These are phyloP conservation scores for Carex scoparia DNA, from an alignment of 176 grass and related monocot species.

Conservation along the genomic window DNA sequence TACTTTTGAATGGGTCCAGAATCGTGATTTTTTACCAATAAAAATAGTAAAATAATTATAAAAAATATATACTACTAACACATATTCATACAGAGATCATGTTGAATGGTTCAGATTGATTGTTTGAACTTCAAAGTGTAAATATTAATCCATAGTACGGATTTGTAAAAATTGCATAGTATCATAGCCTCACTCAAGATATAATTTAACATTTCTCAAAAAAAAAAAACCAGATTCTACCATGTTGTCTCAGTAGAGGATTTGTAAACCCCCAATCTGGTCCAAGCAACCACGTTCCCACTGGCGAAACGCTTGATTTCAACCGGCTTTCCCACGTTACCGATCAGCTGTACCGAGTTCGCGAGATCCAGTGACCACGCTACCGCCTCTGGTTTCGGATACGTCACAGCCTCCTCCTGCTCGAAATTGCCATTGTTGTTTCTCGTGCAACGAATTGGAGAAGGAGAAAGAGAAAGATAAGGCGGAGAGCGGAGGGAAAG, in stretches of 20 bases:
- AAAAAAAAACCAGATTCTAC: slow-evolving; percentile 24
- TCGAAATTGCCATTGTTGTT: slow-evolving; percentile 6
- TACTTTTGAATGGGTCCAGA: too few species aligned
- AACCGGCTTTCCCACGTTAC: slow-evolving; percentile 54
- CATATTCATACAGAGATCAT: too few species aligned
- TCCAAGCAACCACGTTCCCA: slow-evolving; percentile 61
- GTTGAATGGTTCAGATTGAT: too few species aligned
- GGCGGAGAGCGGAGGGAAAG: background rate
- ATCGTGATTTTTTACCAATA: too few species aligned
- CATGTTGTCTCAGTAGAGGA: slow-evolving; percentile 67
- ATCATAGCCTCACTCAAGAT: too few species aligned
- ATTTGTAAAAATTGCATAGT: too few species aligned
- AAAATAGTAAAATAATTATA: too few species aligned
- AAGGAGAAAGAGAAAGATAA: background rate
- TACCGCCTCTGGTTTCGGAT: slow-evolving; percentile 51
- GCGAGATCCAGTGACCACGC: slow-evolving; percentile 66
- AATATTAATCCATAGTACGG: too few species aligned
- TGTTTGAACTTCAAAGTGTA: too few species aligned
- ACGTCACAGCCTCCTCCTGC: slow-evolving; percentile 14
- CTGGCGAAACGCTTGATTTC: slow-evolving; percentile 70
- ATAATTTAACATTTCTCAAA: background rate
- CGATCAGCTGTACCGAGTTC: slow-evolving; percentile 73
- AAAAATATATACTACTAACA: too few species aligned
- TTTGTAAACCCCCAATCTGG: slow-evolving; percentile 68
- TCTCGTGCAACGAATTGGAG: background rate